Evolutionary conservation across 1,284 basidiomycete genomes (phyloP), one percentile per base, ranked within the genome.

Genomic region (Papiliotrema fonsecae): DNA sequence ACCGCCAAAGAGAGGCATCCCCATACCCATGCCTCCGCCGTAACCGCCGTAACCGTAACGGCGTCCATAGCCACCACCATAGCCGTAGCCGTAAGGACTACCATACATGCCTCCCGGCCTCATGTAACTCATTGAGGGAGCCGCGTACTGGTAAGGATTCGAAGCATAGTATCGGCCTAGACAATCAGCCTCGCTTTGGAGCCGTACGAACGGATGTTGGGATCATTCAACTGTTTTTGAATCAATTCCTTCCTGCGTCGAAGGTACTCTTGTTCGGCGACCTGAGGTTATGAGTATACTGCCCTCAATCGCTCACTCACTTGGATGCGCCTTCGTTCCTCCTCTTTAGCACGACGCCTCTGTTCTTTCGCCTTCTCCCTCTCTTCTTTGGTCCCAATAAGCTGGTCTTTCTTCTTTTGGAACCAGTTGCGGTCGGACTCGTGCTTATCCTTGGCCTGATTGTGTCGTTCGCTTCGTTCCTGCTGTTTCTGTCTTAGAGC

Each of bases 361-460:
- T 62, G 54, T 16, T 52, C 62, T 40, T 65, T 67, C 11, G 50
- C 59, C 51, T 60, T 49, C 5, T 45, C 51, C 18, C 69, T 53
- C 55, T 69, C 67, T 47, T 67, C 66, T 40, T 69, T 71, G 14
- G 65, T 69, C n/a, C 67, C 67, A 32, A 69, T 62, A 27, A 69
- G 28, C 45, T 64, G 49, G 51, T 71, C 69, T 54, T 71, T 71
- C 49, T 65, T 54, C 46, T 51, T 53, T 56, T 69, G 63, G 39
- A 63, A 57, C 64, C 64, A 65, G 44, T 65, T 65, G 50, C 64
- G 31, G 38, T 66, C 42, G n/a, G n/a, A n/a, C 25, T 53, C 44
- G 28, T 47, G 14, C 22, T 26, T 30, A 27, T 28, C 38, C 37
- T 27, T 22, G 22, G 7, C 10, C 37, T 41, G 14, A 11, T 22